Percentiles rank a stretch among this genome's conserved stretches.
Conservation (phyloP, 306 rosid species). For the Sindora glabra region DNA sequence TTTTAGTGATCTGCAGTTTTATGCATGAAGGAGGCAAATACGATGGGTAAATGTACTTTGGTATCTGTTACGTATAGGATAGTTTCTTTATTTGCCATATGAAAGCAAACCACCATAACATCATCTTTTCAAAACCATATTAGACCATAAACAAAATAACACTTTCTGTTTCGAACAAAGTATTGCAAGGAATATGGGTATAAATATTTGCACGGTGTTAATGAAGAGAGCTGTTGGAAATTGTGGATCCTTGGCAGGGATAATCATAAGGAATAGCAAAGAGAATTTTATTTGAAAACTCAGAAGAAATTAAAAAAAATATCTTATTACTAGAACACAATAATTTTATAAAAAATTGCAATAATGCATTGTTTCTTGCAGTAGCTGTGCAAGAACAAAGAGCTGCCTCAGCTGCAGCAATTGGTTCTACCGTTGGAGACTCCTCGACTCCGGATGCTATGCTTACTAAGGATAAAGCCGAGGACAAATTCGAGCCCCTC, state of each 20-base stretch:
- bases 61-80: neutral
- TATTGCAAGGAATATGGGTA: no score
- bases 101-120: neutral
- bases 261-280: no score
- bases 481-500: slow-evolving; percentile 74
- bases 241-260: neutral
- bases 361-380: slow-evolving; percentile 26
- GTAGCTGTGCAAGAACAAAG: slow-evolving; percentile 94
- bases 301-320: no score
- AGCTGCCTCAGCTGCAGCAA: slow-evolving; percentile 72
- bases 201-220: neutral
- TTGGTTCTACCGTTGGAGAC: slow-evolving; percentile 81
- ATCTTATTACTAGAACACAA: no score
- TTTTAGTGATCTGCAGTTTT: neutral
- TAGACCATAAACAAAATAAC: no score
- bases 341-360: no score
- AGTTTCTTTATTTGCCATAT: slow-evolving; percentile 3
- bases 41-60: neutral
- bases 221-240: neutral
- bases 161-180: no score
- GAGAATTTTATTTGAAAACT: no score
- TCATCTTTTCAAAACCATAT: neutral
- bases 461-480: slow-evolving; percentile 56
- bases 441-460: slow-evolving; percentile 72
- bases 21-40: neutral